These are phyloP conservation scores for Botrytis galanthina DNA, from an alignment of 2,329 filamentous ascomycete species.

Conservation along the genomic window DNA sequence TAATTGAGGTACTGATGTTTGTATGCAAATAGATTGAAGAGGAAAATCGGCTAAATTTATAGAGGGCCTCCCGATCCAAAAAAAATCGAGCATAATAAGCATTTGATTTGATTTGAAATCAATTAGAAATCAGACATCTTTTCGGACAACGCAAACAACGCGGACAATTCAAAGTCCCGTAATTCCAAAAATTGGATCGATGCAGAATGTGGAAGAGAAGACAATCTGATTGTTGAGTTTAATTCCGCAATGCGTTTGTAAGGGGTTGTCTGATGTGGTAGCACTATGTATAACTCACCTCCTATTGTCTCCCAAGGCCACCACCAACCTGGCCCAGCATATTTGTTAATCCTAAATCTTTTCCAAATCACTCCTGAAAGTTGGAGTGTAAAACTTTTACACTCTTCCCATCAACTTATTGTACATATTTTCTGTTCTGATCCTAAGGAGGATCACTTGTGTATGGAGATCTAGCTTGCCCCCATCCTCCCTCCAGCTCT, in stretches of 20 bases:
- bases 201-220: background rate
- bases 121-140: background rate
- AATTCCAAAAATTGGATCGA: background rate
- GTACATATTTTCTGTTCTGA: background rate
- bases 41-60: background rate
- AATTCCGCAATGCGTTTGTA: background rate
- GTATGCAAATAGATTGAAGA: background rate
- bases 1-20: background rate
- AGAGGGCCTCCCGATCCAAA: background rate
- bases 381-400: background rate
- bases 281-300: background rate
- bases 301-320: background rate
- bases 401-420: background rate
- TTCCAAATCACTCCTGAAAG: background rate
- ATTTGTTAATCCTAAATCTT: background rate
- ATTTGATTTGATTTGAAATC: background rate
- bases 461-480: background rate
- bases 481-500: background rate
- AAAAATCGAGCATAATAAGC: background rate
- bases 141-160: background rate
- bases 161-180: background rate
- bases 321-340: background rate
- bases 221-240: background rate
- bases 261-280: background rate
- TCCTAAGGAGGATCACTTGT: background rate